Base-by-base conservation (phyloP, 352 stramenopile species). In the Thalassiosira mediterranea region DNA sequence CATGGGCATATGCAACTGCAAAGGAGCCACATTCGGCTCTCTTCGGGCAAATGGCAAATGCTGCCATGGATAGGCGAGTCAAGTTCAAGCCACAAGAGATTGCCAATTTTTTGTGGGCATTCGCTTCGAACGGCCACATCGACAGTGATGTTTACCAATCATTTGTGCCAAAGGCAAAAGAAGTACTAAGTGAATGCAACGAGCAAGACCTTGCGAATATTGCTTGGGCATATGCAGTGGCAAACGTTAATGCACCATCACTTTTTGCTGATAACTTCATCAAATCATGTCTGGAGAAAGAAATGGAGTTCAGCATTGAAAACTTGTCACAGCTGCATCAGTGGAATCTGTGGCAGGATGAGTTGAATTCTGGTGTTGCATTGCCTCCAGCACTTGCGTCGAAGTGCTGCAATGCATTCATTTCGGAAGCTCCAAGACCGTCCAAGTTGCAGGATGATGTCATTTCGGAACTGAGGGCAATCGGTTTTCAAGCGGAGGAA, bases 261-360 rank as follows among this genome's bases (percentile, higher is more conserved):
- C 5, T 61, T 11, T 49, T 61, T 13, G 44, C 15, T 46, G 52
- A 42, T 19, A 19, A 5, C 0, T 61, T 61, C 52, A 25, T 61
- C 23, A 25, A 46, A 21, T n/a, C n/a, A 13, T 61, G 21, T 19
- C 11, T 5, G 1, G 3, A 38, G 44, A 61, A 42, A 46, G 25
- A 4, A 15, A 46, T 19, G 2, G 25, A 8, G 7, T 59, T 59
- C 19, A 21, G 4, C 5, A 17, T 21, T 42, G 51, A 59, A 40
- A 11, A 59, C 51, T 40, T 59, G 4, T 8, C 4, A 13, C 51
- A 59, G 51, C 51, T 59, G 17, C 46, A 74, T 51, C 71, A 79
- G 25, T 73, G 60, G 71, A 38, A 79, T 28, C 57, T 79, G 42
- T 79, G 71, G 71, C 60, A 60, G 40, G 28, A 32, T 3, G 28